phyloP scores from a whole-genome alignment of 1,284 basidiomycete genomes.

The Ceratobasidium sp. region DNA sequence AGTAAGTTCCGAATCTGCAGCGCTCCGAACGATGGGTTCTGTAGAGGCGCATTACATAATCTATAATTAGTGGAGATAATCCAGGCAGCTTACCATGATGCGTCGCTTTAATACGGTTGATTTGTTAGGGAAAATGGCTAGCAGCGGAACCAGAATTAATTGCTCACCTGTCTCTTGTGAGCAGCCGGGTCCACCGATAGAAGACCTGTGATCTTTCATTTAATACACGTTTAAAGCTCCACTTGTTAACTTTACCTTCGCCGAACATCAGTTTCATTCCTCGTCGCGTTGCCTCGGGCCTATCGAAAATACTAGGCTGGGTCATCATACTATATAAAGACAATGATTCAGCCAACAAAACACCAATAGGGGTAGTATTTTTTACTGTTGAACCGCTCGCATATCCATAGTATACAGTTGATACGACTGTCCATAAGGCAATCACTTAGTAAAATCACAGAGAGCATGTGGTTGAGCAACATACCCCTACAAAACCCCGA shows the following conservation, averaged over 20 bases:
- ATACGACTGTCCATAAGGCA: neutral
- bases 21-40: conserved; percentile 49
- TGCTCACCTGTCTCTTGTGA: conserved; percentile 37
- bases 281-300: neutral
- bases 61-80: no score
- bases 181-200: conserved; percentile 23
- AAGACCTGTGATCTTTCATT: neutral
- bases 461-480: neutral
- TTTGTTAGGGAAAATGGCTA: neutral
- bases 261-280: conserved; percentile 26
- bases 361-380: neutral
- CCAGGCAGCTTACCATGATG: conserved; percentile 39
- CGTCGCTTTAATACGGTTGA: conserved; percentile 31
- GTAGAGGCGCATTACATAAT: no score
- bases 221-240: neutral
- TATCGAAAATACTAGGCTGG: conserved; percentile 1
- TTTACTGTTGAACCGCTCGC: conserved; percentile 42
- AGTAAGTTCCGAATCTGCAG: conserved; percentile 45
- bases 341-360: neutral
- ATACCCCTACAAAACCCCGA: conserved; percentile 37
- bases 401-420: conserved; percentile 36
- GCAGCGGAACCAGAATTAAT: no score
- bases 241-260: conserved; percentile 18
- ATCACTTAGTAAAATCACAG: neutral
- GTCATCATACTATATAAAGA: conserved; percentile 3